Evolutionary conservation across 331 rosid genomes (phyloP).

Genomic region (Saraca asoca): DNA sequence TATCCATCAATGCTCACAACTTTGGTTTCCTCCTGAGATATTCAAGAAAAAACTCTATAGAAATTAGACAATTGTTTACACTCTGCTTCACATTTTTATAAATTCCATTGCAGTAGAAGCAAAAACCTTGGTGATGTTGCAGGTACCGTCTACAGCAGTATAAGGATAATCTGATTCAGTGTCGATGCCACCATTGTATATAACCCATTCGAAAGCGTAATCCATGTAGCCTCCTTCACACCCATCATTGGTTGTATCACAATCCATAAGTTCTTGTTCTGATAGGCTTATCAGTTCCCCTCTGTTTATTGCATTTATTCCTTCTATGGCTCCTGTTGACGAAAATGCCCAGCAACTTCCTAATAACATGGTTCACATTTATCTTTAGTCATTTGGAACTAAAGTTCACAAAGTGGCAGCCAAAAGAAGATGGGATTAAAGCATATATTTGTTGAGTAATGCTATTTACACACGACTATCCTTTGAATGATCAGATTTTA

Average conservation of each 20-base stretch:
- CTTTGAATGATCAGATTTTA: no score
- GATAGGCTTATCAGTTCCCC: constrained; percentile 71
- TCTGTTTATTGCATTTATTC: constrained; percentile 66
- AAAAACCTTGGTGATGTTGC: constrained; percentile 60
- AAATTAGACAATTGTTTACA: constrained; percentile 11
- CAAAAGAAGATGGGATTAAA: no score
- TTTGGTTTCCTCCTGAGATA: constrained; percentile 59
- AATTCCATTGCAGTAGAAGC: constrained; percentile 1
- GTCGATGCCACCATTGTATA: constrained; percentile 72
- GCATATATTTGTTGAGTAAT: no score
- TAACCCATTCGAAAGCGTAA: constrained; percentile 80
- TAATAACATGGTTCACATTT: constrained; percentile 27
- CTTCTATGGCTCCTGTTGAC: constrained; percentile 72
- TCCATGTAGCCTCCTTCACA: constrained; percentile 81
- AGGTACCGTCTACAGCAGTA: constrained; percentile 53
- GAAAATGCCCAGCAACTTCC: constrained; percentile 96
- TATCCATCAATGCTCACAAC: constrained; percentile 69
- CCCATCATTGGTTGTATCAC: constrained; percentile 64
- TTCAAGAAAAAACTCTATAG: constrained; percentile 19
- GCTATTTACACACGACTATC: no score
- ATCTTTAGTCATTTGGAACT: no score
- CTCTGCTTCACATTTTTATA: neutral
- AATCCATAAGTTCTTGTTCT: constrained; percentile 77
- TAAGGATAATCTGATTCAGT: constrained; percentile 66
- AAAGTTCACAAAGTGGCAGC: no score